Base-by-base conservation (phyloP, 2,329 filamentous ascomycete genomes). In the Ascocoryne sarcoides region DNA sequence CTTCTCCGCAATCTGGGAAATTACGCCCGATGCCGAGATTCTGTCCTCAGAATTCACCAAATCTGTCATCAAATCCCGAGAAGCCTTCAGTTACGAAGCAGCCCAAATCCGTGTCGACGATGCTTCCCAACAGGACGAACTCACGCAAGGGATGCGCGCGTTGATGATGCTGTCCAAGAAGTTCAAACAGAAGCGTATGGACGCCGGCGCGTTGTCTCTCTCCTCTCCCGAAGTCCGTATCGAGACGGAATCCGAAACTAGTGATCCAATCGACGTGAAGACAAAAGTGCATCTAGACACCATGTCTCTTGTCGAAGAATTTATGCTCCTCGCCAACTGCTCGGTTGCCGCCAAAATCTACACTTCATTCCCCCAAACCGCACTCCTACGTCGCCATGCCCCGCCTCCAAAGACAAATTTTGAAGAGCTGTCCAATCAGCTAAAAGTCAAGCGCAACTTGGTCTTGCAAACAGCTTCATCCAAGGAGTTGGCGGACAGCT, bases 201-300 rank as follows among this genome's bases (percentile, higher is more conserved):
- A 93, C 54, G 90, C 90, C 5, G 92, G 92, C 54, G 92, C 92
- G 1, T 69, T 98, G 46, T 96, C 93, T 60, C 76, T 98, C 34
- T 94, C 92, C 1, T 95, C 88, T n/a, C 93, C 93, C 12, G 93
- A 98, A 69, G 89, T 98, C 56, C 88, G 89, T 62, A 86, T 98
- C 20, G 86, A 95, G 62, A 84, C 85, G 56, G 90, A 95, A 60
- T 94, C 85, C 7, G 92, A 98, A 64, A 93, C 90, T 1, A 94
- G 89, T 1, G 92, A 96, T 58, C 90, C 92, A 0, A 82, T 95
- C 40, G 92, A 96, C 55, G 86, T 98, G 52, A 88, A 96, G 69
- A 94, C 89, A 4, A 98, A 98, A 66, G 75, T 89, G 54, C 78
- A 89, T 37, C 79, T 98, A 28, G 89, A 92, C 57, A 98, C 92